Percentiles rank a stretch among this genome's conserved stretches.
phyloP scores from a whole-genome alignment of 2,329 filamentous ascomycete species.

The Fusarium sambucinum region DNA sequence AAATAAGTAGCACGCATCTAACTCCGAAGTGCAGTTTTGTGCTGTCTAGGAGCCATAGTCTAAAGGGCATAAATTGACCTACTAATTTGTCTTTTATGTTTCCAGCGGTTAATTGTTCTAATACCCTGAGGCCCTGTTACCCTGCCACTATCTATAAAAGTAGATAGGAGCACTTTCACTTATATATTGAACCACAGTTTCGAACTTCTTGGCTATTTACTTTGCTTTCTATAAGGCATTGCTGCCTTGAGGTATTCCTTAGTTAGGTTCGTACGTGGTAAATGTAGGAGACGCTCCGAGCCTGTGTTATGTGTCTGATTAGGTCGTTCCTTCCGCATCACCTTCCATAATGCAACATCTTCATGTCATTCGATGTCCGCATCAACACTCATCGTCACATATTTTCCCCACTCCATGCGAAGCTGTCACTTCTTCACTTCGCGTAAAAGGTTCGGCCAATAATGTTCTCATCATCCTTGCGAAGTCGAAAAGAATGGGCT shows the following conservation, averaged over 20 bases:
- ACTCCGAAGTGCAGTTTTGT: too few relatives aligned
- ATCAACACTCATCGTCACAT: not conserved
- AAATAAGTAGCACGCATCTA: too few relatives aligned
- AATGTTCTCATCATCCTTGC: slow-evolving; percentile 57
- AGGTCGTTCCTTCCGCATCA: not conserved
- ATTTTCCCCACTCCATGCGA: not conserved
- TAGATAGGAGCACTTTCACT: not conserved
- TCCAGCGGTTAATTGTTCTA: too few relatives aligned
- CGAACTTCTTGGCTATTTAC: not conserved
- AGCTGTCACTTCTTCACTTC: not conserved
- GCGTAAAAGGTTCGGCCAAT: not conserved
- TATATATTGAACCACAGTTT: not conserved
- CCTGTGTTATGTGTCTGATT: not conserved
- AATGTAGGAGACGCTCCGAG: not conserved
- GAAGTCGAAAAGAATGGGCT: slow-evolving; percentile 54
- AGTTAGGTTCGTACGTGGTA: not conserved
- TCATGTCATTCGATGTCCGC: not conserved
- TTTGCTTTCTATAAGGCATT: not conserved
- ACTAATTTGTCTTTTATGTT: too few relatives aligned
- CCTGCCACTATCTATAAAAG: not conserved
- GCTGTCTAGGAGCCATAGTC: too few relatives aligned
- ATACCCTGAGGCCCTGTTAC: too few relatives aligned
- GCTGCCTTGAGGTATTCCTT: not conserved
- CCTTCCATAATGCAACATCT: not conserved
- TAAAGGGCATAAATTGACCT: too few relatives aligned